These are phyloP conservation scores for Exophiala sideris DNA, from an alignment of 2,329 filamentous ascomycete genomes.

Conservation along the genomic window DNA sequence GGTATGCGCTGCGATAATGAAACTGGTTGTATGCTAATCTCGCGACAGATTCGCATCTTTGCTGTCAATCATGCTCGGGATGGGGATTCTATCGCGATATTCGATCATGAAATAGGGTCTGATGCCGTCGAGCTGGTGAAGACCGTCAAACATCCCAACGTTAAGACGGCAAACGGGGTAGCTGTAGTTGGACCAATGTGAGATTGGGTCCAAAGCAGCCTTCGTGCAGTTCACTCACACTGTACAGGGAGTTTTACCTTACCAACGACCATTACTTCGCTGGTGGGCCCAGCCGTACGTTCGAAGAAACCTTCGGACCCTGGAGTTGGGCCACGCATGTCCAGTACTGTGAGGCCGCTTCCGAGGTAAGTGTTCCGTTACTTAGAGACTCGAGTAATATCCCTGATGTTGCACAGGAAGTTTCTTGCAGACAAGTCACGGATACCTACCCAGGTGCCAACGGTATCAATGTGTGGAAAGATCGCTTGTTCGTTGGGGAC, in stretches of 20 bases:
- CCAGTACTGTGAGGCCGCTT: constrained; percentile 12
- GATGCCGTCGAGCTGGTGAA: constrained; percentile 18
- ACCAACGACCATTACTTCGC: constrained; percentile 20
- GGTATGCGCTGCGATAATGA: neutral
- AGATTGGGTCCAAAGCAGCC: neutral
- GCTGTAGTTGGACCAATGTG: constrained; percentile 15
- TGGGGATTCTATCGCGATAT: constrained; percentile 23
- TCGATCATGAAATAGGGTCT: constrained; percentile 16
- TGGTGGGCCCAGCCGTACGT: constrained; percentile 4
- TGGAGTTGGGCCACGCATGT: constrained; percentile 17
- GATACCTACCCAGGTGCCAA: constrained; percentile 20
- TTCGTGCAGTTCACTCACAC: neutral
- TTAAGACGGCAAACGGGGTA: constrained; percentile 24
- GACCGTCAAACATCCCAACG: constrained; percentile 20
- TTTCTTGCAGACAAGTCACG: constrained; percentile 17
- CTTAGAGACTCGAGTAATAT: neutral
- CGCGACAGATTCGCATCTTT: constrained; percentile 17
- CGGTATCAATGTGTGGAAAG: constrained; percentile 21
- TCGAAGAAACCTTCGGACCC: constrained; percentile 16
- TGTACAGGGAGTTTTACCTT: constrained; percentile 12
- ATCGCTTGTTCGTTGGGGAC: constrained; percentile 20
- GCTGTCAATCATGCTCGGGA: constrained; percentile 23
- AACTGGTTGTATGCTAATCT: neutral
- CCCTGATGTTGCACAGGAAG: constrained; percentile 1
- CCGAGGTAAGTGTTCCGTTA: constrained; percentile 2